Evolutionary conservation across 768 basidiomycete species (phyloP), one percentile per base, ranked within the genome.

Genomic region (Tylopilus cervinicoccineus): DNA sequence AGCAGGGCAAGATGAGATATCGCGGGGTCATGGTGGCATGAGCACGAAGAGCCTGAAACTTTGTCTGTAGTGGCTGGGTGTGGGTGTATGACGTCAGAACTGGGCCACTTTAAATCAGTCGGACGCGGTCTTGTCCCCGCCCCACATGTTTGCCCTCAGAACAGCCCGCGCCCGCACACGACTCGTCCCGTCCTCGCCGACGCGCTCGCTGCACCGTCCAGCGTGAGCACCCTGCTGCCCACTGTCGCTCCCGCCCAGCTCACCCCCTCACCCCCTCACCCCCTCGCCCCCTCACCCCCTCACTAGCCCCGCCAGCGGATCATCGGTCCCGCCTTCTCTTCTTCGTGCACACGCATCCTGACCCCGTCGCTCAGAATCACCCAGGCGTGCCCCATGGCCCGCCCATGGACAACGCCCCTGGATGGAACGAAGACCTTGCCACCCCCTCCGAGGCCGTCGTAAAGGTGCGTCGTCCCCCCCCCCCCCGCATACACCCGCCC

Each of bases 401-500:
- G 1, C 74, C 78, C 10, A 73, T 76, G 46, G 54, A 67, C n/a
- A 54, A 72, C 11, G 82, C 84, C 0, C 84, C 83, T 4, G 85
- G 84, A 2, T 87, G 85, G 85, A 86, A 86, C 52, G 85, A 87
- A 55, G 62, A 65, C 22, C 74, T 87, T 12, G 85, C 85, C 0
- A 76, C 73, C 47, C 52, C 72, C 11, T 86, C 86, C 2, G 85
- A 87, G 64, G 85, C 86, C 5, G 65, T 69, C 16, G 70, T 86
- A 38, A 86, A 87, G 76, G 84, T 78, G 39, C 39, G 20, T 27
- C 6, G 6, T 13, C 16, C 20, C 7, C 10, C 6, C 13, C 1
- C 17, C 1, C 11, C 33, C 2, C 1, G 10, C 1, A 10, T n/a
- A 6, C 14, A n/a, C 16, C 6, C 43, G 8, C 22, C 13, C 37